phyloP scores from a whole-genome alignment of 495 filamentous ascomycete species.

The Neurospora sp. region DNA sequence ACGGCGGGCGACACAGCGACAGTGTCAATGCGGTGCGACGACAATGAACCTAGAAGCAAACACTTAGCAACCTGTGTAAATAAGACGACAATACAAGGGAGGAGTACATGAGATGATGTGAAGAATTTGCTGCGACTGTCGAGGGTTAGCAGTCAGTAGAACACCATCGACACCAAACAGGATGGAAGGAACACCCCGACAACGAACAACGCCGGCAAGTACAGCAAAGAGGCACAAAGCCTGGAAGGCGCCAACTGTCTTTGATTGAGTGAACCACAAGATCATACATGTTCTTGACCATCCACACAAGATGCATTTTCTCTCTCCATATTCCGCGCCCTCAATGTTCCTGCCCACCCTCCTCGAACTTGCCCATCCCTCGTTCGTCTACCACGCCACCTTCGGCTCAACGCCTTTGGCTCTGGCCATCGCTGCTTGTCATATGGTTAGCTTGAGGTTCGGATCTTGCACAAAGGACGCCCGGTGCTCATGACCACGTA shows the following conservation, averaged over 20 bases:
- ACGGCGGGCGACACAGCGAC: not conserved
- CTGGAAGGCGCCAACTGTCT: not conserved
- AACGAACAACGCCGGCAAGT: not conserved
- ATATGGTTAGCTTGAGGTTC: not conserved
- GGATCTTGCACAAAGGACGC: not conserved
- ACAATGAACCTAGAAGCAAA: not conserved
- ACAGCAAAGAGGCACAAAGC: not conserved
- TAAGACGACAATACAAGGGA: not conserved
- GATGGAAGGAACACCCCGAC: not conserved
- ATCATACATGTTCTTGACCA: not conserved
- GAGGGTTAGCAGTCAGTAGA: not conserved
- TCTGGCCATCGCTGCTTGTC: not conserved
- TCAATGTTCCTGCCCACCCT: not conserved
- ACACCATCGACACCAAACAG: not conserved
- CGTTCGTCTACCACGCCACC: not conserved
- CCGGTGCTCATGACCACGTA: not conserved
- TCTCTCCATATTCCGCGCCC: not conserved
- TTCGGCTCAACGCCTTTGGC: not conserved
- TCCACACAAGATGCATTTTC: not conserved
- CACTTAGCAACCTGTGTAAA: not conserved
- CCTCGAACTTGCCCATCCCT: not conserved
- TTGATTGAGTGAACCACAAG: not conserved
- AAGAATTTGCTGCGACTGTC: not conserved
- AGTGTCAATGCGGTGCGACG: not conserved
- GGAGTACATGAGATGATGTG: not conserved